Evolutionary conservation across 176 grass and related monocot genomes (phyloP).

Genomic region (Oryza rufipogon): DNA sequence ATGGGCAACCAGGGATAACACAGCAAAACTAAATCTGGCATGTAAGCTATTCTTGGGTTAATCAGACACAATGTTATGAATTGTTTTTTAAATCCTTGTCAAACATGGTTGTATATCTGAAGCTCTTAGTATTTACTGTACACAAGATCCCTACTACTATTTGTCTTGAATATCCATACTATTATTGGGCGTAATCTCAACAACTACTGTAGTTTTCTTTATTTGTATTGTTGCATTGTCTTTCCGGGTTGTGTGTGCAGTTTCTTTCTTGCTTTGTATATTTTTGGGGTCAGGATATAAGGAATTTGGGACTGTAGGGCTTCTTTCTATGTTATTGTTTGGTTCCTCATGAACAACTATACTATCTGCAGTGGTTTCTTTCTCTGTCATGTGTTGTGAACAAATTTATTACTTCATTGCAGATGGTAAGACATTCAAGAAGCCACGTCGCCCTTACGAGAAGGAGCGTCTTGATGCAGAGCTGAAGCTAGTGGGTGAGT

Average conservation of each 20-base stretch:
- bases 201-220: too few relatives aligned
- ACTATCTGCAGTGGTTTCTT: not conserved
- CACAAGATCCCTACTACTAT: not conserved
- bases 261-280: not conserved
- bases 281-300: not conserved
- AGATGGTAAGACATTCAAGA: slow-evolving; percentile 55
- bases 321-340: not conserved
- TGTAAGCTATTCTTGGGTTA: not conserved
- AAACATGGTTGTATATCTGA: not conserved
- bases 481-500: slow-evolving; percentile 51
- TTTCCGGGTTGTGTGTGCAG: not conserved
- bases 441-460: slow-evolving; percentile 36
- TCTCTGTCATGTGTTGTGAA: not conserved
- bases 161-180: not conserved
- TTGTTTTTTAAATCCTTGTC: not conserved
- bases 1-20: not conserved
- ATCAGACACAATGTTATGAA: not conserved
- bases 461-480: slow-evolving; percentile 49
- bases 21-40: not conserved
- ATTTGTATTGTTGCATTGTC: too few relatives aligned
- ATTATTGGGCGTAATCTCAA: not conserved
- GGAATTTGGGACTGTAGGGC: not conserved
- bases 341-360: not conserved
- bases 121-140: not conserved
- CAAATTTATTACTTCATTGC: not conserved